These are phyloP conservation scores for Fusarium sp. DNA, from an alignment of 2,329 filamentous ascomycete genomes.

Conservation along the genomic window DNA sequence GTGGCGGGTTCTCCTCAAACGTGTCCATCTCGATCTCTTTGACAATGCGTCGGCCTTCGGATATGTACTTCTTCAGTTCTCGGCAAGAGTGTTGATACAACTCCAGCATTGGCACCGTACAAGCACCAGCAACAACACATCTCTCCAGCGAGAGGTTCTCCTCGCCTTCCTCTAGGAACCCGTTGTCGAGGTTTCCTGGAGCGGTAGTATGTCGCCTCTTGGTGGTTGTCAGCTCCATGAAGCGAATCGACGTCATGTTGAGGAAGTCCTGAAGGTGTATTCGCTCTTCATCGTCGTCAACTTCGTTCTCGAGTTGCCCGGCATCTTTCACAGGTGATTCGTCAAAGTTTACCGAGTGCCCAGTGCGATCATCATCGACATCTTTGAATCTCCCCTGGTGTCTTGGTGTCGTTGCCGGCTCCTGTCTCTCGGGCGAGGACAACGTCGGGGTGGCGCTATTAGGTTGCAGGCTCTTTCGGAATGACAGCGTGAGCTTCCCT, in stretches of 20 bases:
- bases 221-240: constrained; percentile 98
- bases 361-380: constrained; percentile 59
- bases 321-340: constrained; percentile 54
- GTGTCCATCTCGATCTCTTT: constrained; percentile 92
- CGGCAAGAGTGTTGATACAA: constrained; percentile 96
- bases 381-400: constrained; percentile 66
- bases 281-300: constrained; percentile 63
- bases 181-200: constrained; percentile 60
- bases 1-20: constrained; percentile 86
- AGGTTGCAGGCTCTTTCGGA: constrained; percentile 59
- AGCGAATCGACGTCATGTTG: constrained; percentile 94
- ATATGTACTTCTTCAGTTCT: constrained; percentile 96
- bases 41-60: constrained; percentile 89
- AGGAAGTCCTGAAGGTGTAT: constrained; percentile 93
- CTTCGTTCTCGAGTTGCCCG: constrained; percentile 57
- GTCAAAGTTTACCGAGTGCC: constrained; percentile 57
- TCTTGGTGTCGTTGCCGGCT: constrained; percentile 64
- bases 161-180: constrained; percentile 52
- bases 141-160: constrained; percentile 74
- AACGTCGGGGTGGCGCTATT: constrained; percentile 55
- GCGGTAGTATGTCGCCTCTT: constrained; percentile 88
- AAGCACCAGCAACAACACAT: constrained; percentile 88
- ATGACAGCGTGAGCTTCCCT: constrained; percentile 66
- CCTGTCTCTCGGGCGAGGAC: constrained; percentile 60
- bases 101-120: constrained; percentile 92